Evolutionary conservation across 768 basidiomycete species (phyloP), one percentile per base, ranked within the genome.

Genomic region (Gloeophyllum trabeum): DNA sequence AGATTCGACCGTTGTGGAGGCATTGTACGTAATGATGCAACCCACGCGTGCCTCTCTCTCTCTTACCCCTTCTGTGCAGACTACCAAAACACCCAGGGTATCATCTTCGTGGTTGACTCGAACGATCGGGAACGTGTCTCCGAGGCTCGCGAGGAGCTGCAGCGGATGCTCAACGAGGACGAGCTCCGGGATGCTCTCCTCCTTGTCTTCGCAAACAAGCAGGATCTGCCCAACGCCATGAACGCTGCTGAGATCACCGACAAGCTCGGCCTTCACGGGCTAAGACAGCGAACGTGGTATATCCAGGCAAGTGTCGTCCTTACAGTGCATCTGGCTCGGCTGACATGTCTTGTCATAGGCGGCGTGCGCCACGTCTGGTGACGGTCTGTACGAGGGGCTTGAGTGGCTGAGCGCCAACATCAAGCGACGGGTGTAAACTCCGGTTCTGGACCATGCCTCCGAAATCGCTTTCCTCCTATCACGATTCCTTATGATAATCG

Each of bases 11-110:
- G 53, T 80, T 98, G 54, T 99, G 96, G 96, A 90, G 94, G 80
- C 96, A 99, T 73, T 99, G 96, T 96, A 58, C 59, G 91, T 79
- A 10, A 37, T 20, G 16, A 45, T 50, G 46, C 35, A 42, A 43
- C 41, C 49, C 46, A 50, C 44, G 40, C 48, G 42, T 22, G 18
- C 19, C 34, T 36, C 44, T 44, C 46, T 52, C 39, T 55, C 14
- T 24, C 10, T 24, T 28, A 5, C 39, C 45, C 39, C 41, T 42
- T 21, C 46, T 42, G 40, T 47, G 16, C 58, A 99, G 96, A 99
- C 73, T 99, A 96, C 92, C 94, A 98, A 69, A 98, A 98, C 74
- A 99, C 96, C 22, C 94, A 99, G 69, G 96, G 94, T 50, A 97
- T 99, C 69, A 98, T 99, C 60, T 98, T 98, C 63, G 96, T 99